phyloP scores from a whole-genome alignment of 768 basidiomycete genomes.

The Termitomyces titanicus region DNA sequence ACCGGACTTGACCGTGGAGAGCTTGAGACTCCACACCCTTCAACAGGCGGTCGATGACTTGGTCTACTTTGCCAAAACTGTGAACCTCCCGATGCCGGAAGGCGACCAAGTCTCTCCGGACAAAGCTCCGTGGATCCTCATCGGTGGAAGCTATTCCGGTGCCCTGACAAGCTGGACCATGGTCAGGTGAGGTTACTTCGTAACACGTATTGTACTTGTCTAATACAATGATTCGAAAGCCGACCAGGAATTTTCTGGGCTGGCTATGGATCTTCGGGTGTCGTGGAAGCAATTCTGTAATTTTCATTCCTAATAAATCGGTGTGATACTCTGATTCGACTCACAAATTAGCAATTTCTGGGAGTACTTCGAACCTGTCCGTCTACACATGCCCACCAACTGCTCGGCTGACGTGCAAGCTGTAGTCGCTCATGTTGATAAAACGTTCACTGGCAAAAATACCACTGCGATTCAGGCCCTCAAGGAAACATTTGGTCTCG shows the following conservation, averaged over 20 bases:
- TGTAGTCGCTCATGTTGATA: slow-evolving; percentile 59
- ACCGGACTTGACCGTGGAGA: slow-evolving; percentile 53
- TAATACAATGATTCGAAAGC: slow-evolving; percentile 25
- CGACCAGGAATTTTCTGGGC: slow-evolving; percentile 61
- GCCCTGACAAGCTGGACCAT: slow-evolving; percentile 59
- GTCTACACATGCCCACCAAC: slow-evolving; percentile 63
- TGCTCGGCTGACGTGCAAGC: slow-evolving; percentile 71
- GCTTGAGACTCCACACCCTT: slow-evolving; percentile 58
- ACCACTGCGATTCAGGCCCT: slow-evolving; percentile 45
- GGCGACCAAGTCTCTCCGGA: slow-evolving; percentile 59
- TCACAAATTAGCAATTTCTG: slow-evolving; percentile 44
- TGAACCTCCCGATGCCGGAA: slow-evolving; percentile 61
- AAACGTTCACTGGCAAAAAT: slow-evolving; percentile 45
- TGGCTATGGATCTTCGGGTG: slow-evolving; percentile 65
- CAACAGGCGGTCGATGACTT: slow-evolving; percentile 75
- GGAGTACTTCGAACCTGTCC: slow-evolving; percentile 72
- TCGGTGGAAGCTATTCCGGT: slow-evolving; percentile 52
- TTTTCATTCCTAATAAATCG: slow-evolving; percentile 10
- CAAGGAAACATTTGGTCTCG: slow-evolving; percentile 59
- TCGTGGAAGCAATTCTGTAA: slow-evolving; percentile 58
- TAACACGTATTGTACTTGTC: background rate
- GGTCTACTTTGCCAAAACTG: slow-evolving; percentile 66
- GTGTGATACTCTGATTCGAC: background rate
- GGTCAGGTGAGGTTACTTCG: slow-evolving; percentile 47
- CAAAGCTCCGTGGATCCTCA: slow-evolving; percentile 46